Evolutionary conservation across 2,329 filamentous ascomycete genomes (phyloP).

Genomic region (Lachnellula suecica): DNA sequence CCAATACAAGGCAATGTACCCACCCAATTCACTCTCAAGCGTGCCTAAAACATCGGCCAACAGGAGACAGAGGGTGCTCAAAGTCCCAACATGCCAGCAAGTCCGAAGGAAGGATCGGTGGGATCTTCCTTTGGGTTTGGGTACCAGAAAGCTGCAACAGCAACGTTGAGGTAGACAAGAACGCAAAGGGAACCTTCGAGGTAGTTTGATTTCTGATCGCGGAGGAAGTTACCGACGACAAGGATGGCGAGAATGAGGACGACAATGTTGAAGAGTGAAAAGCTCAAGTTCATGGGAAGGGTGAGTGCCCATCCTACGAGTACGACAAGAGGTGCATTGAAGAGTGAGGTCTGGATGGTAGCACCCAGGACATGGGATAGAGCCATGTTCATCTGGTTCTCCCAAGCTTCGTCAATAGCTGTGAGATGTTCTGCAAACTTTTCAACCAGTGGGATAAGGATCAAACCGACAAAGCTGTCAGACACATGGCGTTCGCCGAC

Average conservation of each 20-base stretch:
- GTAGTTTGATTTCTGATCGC: slow-evolving; percentile 88
- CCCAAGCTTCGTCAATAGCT: slow-evolving; percentile 81
- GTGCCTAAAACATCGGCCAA: too few relatives aligned
- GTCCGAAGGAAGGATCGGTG: neutral
- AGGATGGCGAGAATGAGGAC: slow-evolving; percentile 81
- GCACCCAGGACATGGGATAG: slow-evolving; percentile 83
- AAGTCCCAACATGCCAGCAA: neutral
- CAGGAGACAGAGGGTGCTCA: neutral
- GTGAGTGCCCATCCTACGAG: slow-evolving; percentile 79
- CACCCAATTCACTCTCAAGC: too few relatives aligned
- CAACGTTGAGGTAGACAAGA: slow-evolving; percentile 61
- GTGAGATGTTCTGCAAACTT: slow-evolving; percentile 86
- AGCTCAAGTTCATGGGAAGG: slow-evolving; percentile 74
- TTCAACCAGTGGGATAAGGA: slow-evolving; percentile 78
- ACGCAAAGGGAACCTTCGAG: slow-evolving; percentile 83
- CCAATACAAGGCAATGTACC: too few relatives aligned
- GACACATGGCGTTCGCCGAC: slow-evolving; percentile 50
- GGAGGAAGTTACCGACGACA: slow-evolving; percentile 82
- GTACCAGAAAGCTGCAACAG: slow-evolving; percentile 57
- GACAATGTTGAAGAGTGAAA: slow-evolving; percentile 83
- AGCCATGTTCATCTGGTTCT: slow-evolving; percentile 80
- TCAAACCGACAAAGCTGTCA: slow-evolving; percentile 66
- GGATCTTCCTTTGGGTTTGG: slow-evolving; percentile 39
- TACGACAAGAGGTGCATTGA: slow-evolving; percentile 82
- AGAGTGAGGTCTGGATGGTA: slow-evolving; percentile 84